Evolutionary conservation across 257 asterid genomes (phyloP).

Genomic region (Capsicum baccatum): DNA sequence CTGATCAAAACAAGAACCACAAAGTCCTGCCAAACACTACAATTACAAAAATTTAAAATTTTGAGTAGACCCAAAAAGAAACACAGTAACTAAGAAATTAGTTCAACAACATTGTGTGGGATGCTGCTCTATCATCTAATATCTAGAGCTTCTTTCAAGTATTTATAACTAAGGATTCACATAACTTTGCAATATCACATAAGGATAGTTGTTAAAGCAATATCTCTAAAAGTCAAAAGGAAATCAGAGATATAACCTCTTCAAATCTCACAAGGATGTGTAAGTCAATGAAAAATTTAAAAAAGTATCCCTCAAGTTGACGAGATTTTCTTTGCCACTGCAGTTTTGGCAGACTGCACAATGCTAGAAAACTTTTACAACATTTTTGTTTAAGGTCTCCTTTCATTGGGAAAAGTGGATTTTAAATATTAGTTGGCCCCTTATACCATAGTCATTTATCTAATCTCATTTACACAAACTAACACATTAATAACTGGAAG

Average conservation of each 20-base stretch:
- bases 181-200: neutral
- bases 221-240: neutral
- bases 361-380: slow-evolving; percentile 81
- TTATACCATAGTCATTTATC: neutral
- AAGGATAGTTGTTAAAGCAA: neutral
- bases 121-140: neutral
- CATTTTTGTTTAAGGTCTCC: slow-evolving; percentile 74
- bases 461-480: too few relatives aligned
- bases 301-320: slow-evolving; percentile 62
- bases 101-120: neutral
- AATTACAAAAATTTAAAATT: slow-evolving; percentile 25
- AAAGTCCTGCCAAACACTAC: slow-evolving; percentile 96
- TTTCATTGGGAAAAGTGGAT: slow-evolving; percentile 44
- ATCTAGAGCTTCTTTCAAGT: slow-evolving; percentile 18
- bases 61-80: slow-evolving; percentile 32
- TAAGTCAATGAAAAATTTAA: neutral
- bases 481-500: too few relatives aligned
- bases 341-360: slow-evolving; percentile 86
- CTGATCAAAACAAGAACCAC: slow-evolving; percentile 93
- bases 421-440: slow-evolving; percentile 54
- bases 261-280: neutral
- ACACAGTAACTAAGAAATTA: neutral
- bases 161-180: slow-evolving; percentile 9
- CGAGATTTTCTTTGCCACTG: slow-evolving; percentile 81
- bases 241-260: neutral